A percentile compares a stretch with the other conserved stretches of the same genome.
phyloP scores from a whole-genome alignment of 2,329 filamentous ascomycete species.

The Sphaerostilbella broomeana region DNA sequence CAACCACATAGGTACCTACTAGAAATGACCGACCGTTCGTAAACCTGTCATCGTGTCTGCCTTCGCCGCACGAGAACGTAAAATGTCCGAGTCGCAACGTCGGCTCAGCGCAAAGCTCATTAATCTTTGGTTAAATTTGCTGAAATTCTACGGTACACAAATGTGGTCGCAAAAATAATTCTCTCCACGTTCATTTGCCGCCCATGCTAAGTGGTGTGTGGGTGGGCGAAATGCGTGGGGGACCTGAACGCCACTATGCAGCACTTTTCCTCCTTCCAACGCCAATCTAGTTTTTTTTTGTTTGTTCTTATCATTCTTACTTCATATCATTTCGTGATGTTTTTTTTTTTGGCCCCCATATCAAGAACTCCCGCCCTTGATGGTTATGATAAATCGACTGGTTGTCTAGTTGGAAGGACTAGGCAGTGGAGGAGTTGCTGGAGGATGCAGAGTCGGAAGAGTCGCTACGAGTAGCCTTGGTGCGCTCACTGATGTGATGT shows the following conservation, averaged over 20 bases:
- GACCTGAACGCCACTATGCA: slow-evolving; percentile 2
- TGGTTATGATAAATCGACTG: neutral
- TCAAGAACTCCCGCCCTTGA: too few species aligned
- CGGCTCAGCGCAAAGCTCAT: too few species aligned
- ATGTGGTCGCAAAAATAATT: neutral
- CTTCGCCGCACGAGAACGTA: too few species aligned
- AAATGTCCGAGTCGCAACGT: too few species aligned
- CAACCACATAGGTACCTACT: too few species aligned
- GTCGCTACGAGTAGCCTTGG: slow-evolving; percentile 31
- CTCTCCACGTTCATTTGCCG: neutral
- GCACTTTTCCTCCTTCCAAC: neutral
- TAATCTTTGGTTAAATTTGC: too few species aligned
- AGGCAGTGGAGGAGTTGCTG: slow-evolving; percentile 1
- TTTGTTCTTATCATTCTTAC: neutral
- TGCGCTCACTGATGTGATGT: slow-evolving; percentile 30
- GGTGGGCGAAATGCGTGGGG: neutral
- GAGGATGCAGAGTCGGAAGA: slow-evolving; percentile 31
- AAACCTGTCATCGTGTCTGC: too few species aligned
- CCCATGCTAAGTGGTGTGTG: neutral
- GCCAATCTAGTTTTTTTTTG: neutral
- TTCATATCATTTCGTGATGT: neutral
- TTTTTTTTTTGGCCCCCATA: too few species aligned
- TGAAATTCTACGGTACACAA: too few species aligned
- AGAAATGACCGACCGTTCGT: too few species aligned
- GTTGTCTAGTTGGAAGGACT: neutral